These are phyloP conservation scores for Diaporthe sp. DNA, from an alignment of 2,329 filamentous ascomycete genomes.

Conservation along the genomic window DNA sequence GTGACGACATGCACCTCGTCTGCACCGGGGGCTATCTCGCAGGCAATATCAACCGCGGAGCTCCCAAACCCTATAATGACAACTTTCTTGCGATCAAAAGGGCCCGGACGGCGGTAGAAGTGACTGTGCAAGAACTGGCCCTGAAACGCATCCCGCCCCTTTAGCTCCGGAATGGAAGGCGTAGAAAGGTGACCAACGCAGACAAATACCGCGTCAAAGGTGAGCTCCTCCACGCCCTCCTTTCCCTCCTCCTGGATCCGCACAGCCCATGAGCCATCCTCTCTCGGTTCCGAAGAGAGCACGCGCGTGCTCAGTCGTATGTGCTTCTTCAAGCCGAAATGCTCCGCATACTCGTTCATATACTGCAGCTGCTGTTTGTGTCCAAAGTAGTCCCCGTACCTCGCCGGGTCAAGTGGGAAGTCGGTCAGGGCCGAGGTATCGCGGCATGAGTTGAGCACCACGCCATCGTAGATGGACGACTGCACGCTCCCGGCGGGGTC, in stretches of 20 bases:
- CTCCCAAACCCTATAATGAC: slow-evolving; percentile 55
- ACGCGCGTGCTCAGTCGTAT: slow-evolving; percentile 53
- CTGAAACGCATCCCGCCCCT: slow-evolving; percentile 50
- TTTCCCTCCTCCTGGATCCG: slow-evolving; percentile 42
- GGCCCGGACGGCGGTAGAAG: slow-evolving; percentile 52
- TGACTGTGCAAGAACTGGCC: slow-evolving; percentile 55
- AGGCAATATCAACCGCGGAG: slow-evolving; percentile 56
- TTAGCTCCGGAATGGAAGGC: slow-evolving; percentile 51
- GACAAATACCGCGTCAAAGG: slow-evolving; percentile 54
- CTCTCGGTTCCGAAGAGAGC: slow-evolving; percentile 47
- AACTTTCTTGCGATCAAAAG: slow-evolving; percentile 54
- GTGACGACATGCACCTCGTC: slow-evolving; percentile 55
- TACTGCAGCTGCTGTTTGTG: slow-evolving; percentile 53
- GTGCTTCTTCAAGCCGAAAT: slow-evolving; percentile 52
- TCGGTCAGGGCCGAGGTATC: slow-evolving; percentile 56
- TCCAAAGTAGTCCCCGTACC: slow-evolving; percentile 54
- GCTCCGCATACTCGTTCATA: slow-evolving; percentile 54
- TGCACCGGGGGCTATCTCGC: slow-evolving; percentile 52
- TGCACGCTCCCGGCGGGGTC: slow-evolving; percentile 43
- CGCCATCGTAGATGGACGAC: slow-evolving; percentile 53
- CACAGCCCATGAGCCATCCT: slow-evolving; percentile 51
- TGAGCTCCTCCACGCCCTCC: slow-evolving; percentile 43
- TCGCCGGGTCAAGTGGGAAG: slow-evolving; percentile 56
- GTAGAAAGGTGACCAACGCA: slow-evolving; percentile 51
- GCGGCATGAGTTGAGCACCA: slow-evolving; percentile 55